These are phyloP conservation scores for Macadamia tetraphylla DNA, from an alignment of 164 flowering plant genomes.

Conservation along the genomic window DNA sequence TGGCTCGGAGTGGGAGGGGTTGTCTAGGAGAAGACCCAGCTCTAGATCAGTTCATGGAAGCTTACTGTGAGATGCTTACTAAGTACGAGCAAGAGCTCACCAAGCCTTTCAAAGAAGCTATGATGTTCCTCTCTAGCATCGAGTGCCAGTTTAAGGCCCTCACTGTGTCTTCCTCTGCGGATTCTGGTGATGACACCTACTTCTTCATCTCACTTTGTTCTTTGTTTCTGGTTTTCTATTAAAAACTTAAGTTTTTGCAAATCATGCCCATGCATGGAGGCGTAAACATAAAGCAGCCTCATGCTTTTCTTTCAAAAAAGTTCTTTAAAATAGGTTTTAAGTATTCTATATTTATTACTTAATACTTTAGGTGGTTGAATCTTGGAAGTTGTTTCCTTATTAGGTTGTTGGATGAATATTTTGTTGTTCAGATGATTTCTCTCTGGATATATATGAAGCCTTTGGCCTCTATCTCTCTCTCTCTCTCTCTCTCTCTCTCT, in stretches of 20 bases:
- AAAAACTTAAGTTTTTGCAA: background rate
- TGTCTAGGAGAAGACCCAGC: constrained; percentile 77
- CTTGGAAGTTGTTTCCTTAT: background rate
- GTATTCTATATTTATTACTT: background rate
- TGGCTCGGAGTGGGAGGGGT: constrained; percentile 22
- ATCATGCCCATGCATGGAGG: background rate
- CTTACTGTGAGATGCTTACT: constrained; percentile 91
- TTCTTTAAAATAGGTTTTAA: too few relatives aligned
- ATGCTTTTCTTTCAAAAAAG: too few relatives aligned
- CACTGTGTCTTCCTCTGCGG: constrained; percentile 39
- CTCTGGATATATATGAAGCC: too few relatives aligned
- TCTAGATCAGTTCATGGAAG: constrained; percentile 98
- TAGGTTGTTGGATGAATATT: background rate
- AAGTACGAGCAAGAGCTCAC: constrained; percentile 91
- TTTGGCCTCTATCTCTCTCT: too few relatives aligned
- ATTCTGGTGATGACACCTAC: constrained; percentile 27
- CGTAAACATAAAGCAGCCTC: background rate
- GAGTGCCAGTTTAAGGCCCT: constrained; percentile 88
- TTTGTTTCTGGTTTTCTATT: background rate
- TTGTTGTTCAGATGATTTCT: too few relatives aligned
- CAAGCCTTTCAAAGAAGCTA: constrained; percentile 90
- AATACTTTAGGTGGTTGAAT: background rate
- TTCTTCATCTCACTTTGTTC: background rate
- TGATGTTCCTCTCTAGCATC: constrained; percentile 70
- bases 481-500: too few relatives aligned